phyloP scores from a whole-genome alignment of 257 asterid species.

The Ilex asprella region DNA sequence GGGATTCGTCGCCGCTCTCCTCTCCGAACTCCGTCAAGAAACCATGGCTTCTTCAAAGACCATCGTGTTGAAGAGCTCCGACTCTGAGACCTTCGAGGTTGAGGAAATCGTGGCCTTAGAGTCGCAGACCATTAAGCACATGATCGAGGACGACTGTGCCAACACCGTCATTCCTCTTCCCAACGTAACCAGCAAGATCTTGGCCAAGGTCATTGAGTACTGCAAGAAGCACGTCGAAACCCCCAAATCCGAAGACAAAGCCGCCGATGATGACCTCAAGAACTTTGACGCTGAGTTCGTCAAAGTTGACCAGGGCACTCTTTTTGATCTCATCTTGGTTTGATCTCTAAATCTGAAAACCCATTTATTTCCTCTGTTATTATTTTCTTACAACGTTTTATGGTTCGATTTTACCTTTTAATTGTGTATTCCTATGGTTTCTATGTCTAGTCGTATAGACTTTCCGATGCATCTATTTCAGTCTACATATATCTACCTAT shows the following conservation, averaged over 20 bases:
- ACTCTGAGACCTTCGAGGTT: slow-evolving; percentile 7
- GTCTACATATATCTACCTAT: too few relatives aligned
- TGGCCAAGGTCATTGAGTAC: slow-evolving; percentile 19
- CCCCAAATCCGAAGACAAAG: background rate
- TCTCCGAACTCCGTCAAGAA: background rate
- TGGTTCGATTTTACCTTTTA: too few relatives aligned
- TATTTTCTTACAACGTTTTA: too few relatives aligned
- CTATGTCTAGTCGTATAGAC: too few relatives aligned
- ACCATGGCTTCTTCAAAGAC: slow-evolving; percentile 3
- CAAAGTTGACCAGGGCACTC: slow-evolving; percentile 14
- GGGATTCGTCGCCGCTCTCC: background rate
- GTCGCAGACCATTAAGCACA: slow-evolving; percentile 13
- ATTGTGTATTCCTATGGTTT: too few relatives aligned
- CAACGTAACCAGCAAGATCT: slow-evolving; percentile 11
- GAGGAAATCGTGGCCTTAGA: slow-evolving; percentile 10
- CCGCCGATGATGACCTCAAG: slow-evolving; percentile 16
- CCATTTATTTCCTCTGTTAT: too few relatives aligned
- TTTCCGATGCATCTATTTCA: too few relatives aligned
- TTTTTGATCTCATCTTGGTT: slow-evolving; percentile 19
- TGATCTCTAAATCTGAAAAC: background rate
- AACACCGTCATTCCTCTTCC: slow-evolving; percentile 13
- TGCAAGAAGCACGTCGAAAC: slow-evolving; percentile 23
- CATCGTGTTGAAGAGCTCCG: slow-evolving; percentile 17
- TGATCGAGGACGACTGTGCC: slow-evolving; percentile 14
- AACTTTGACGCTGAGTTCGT: slow-evolving; percentile 8